These are phyloP conservation scores for Salvia hispanica DNA, from an alignment of 257 asterid species.

Conservation along the genomic window DNA sequence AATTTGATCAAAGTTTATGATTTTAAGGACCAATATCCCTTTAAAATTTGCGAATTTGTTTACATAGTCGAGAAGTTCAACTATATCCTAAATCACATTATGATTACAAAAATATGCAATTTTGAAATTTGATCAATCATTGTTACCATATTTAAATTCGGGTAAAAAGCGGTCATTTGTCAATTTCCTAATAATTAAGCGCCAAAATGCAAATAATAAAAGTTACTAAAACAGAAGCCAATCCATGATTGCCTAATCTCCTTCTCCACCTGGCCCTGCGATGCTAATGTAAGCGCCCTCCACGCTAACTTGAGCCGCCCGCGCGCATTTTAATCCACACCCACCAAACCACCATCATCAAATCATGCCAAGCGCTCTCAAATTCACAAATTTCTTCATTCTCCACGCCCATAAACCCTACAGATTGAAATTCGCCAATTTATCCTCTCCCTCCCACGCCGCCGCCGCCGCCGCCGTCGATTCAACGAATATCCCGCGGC, in stretches of 20 bases:
- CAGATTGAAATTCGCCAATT: constrained; percentile 35
- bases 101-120: too few species aligned
- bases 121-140: too few species aligned
- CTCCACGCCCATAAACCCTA: constrained; percentile 55
- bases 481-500: constrained; percentile 30
- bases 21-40: too few species aligned
- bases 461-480: constrained; percentile 30
- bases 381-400: constrained; percentile 47
- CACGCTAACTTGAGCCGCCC: constrained; percentile 51
- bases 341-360: constrained; percentile 34
- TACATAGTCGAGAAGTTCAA: too few species aligned
- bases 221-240: background rate
- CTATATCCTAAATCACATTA: too few species aligned
- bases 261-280: constrained; percentile 38
- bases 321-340: constrained; percentile 42
- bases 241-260: constrained; percentile 27
- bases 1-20: too few species aligned
- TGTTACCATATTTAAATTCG: too few species aligned
- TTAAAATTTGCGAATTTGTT: too few species aligned
- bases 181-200: constrained; percentile 9
- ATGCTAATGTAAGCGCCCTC: constrained; percentile 50
- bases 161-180: too few species aligned
- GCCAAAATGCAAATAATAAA: constrained; percentile 5
- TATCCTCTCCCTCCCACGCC: constrained; percentile 38
- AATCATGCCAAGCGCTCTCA: constrained; percentile 66